Percentiles rank a stretch among this genome's conserved stretches.
phyloP scores from a whole-genome alignment of 169 alveolate genomes.

The Cryptosporidium bovis region DNA sequence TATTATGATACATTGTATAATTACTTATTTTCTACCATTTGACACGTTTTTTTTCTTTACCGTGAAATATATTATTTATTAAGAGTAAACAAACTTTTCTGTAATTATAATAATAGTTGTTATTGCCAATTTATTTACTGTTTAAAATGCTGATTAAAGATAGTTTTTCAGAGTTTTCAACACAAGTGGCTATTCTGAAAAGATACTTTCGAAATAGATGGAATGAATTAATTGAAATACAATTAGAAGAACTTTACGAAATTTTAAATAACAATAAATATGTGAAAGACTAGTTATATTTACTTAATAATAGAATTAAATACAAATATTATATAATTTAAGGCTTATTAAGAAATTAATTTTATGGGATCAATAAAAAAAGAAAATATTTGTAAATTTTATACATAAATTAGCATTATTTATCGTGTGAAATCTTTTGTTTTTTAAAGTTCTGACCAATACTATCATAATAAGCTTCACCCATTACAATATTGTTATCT shows the following conservation, averaged over 20 bases:
- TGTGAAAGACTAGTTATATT: background rate
- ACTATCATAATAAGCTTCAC: background rate
- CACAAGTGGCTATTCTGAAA: background rate
- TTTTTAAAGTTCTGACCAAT: background rate
- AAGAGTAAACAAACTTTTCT: too few species aligned
- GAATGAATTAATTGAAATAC: slow-evolving; percentile 27
- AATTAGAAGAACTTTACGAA: slow-evolving; percentile 3
- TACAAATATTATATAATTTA: too few species aligned
- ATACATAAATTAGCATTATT: background rate
- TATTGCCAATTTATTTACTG: too few species aligned
- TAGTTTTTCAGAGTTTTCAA: slow-evolving; percentile 3
- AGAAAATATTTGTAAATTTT: too few species aligned
- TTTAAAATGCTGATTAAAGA: background rate
- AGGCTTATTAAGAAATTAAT: too few species aligned
- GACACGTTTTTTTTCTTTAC: too few species aligned
- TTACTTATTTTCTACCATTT: too few species aligned
- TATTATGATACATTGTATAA: too few species aligned
- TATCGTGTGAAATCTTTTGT: slow-evolving; percentile 1
- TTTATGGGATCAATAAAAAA: too few species aligned
- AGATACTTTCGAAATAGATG: slow-evolving; percentile 45
- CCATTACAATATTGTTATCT: background rate
- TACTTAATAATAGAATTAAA: too few species aligned
- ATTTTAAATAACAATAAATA: background rate
- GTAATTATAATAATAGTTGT: too few species aligned
- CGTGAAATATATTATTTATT: too few species aligned